Evolutionary conservation across 1,139 yeast species (phyloP).

Genomic region (Yamadazyma diddensiae): DNA sequence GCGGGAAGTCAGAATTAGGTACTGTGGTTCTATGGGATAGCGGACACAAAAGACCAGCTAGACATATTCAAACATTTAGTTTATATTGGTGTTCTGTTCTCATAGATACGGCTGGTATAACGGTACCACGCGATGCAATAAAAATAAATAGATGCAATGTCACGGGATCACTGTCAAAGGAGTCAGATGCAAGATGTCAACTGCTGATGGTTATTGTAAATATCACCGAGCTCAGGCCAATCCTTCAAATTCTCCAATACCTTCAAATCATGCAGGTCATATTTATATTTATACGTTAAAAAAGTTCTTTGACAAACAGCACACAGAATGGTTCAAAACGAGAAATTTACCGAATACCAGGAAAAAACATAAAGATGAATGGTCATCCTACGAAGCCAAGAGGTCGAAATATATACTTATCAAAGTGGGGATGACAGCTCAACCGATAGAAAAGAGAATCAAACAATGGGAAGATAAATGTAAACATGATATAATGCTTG

Average conservation of each 20-base stretch:
- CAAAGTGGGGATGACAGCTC: conserved; percentile 58
- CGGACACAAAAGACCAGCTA: too few species aligned
- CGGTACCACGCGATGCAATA: background rate
- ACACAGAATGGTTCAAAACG: conserved; percentile 28
- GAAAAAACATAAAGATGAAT: conserved; percentile 19
- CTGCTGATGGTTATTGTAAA: conserved; percentile 24
- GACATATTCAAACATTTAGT: too few species aligned
- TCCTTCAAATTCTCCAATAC: background rate
- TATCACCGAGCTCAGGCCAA: conserved; percentile 18
- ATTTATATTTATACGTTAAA: conserved; percentile 54
- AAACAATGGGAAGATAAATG: conserved; percentile 58
- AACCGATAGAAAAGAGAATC: conserved; percentile 39
- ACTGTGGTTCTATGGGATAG: too few species aligned
- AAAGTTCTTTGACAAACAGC: conserved; percentile 29
- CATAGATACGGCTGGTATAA: too few species aligned
- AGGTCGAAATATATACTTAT: conserved; percentile 39
- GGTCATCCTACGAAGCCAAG: conserved; percentile 39
- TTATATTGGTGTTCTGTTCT: too few species aligned
- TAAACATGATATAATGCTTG: conserved; percentile 31
- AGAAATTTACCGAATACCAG: conserved; percentile 28
- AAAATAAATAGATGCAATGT: conserved; percentile 20
- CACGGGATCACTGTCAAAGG: conserved; percentile 32
- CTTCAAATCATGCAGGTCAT: conserved; percentile 29
- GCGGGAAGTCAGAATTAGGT: too few species aligned
- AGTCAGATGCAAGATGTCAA: conserved; percentile 24